A percentile compares a stretch with the other conserved stretches of the same genome.
Evolutionary conservation across 108 stramenopile species (phyloP).

Genomic region (Licmophora abbreviata): DNA sequence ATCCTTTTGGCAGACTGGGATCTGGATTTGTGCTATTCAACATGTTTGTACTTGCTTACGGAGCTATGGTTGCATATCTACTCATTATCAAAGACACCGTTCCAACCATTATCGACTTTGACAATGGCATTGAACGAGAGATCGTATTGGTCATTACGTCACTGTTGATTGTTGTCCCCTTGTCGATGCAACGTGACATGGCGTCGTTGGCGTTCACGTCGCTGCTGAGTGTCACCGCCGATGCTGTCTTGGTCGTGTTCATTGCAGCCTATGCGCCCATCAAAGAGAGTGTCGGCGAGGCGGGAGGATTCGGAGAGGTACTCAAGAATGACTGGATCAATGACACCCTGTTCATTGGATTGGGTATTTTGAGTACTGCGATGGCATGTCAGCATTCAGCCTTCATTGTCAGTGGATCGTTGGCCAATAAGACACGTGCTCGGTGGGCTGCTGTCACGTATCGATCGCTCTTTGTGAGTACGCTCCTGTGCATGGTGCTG

Average conservation of each 20-base stretch:
- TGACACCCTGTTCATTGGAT: constrained; percentile 63
- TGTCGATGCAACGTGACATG: constrained; percentile 75
- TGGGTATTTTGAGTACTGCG: constrained; percentile 71
- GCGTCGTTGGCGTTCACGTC: constrained; percentile 52
- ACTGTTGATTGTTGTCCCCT: constrained; percentile 50
- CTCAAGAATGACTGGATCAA: constrained; percentile 43
- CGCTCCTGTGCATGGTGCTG: constrained; percentile 40
- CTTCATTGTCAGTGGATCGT: constrained; percentile 60
- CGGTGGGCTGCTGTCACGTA: constrained; percentile 61
- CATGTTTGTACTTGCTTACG: constrained; percentile 78
- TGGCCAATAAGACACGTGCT: constrained; percentile 34
- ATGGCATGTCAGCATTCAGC: constrained; percentile 86
- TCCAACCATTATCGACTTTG: constrained; percentile 53
- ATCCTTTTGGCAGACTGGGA: constrained; percentile 54
- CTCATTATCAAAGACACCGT: constrained; percentile 80
- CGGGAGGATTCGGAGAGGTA: constrained; percentile 58
- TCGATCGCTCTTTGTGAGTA: constrained; percentile 33
- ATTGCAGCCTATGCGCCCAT: constrained; percentile 55
- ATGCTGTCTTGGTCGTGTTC: constrained; percentile 58
- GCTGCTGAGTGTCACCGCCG: constrained; percentile 50
- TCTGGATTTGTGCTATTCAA: constrained; percentile 40
- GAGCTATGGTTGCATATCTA: constrained; percentile 82
- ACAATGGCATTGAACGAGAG: constrained; percentile 41
- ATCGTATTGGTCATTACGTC: constrained; percentile 39
- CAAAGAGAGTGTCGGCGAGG: constrained; percentile 28